Evolutionary conservation across 2,329 filamentous ascomycete species (phyloP).

Genomic region (Penicillium sp.): DNA sequence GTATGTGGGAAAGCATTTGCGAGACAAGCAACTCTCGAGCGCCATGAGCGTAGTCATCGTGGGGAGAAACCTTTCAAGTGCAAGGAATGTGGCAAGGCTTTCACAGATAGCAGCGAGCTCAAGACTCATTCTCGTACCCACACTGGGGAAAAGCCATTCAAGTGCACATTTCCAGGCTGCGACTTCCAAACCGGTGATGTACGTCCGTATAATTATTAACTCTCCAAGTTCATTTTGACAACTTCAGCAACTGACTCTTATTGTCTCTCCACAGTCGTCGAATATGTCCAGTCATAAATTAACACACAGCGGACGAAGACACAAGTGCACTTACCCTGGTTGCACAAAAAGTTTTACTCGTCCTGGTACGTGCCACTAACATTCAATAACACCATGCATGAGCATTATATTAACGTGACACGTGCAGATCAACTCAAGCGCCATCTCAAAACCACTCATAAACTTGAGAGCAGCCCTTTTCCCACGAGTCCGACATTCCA

Average conservation of each 20-base stretch:
- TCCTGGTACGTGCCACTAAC: constrained; percentile 30
- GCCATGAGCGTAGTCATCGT: constrained; percentile 42
- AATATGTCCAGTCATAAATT: constrained; percentile 45
- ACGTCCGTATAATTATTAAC: constrained; percentile 17
- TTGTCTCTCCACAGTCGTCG: constrained; percentile 30
- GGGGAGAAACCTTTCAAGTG: constrained; percentile 43
- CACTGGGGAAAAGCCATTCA: constrained; percentile 42
- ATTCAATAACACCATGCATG: background rate
- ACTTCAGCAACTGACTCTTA: background rate
- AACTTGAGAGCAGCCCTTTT: constrained; percentile 1
- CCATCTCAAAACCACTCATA: constrained; percentile 17
- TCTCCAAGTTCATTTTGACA: background rate
- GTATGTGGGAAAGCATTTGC: constrained; percentile 41
- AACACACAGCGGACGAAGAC: constrained; percentile 40
- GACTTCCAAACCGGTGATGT: constrained; percentile 43
- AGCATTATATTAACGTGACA: background rate
- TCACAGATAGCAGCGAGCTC: constrained; percentile 43
- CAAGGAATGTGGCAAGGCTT: constrained; percentile 38
- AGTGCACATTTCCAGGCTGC: constrained; percentile 40
- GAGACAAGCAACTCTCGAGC: constrained; percentile 40
- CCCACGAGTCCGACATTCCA: background rate
- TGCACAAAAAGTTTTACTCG: constrained; percentile 43
- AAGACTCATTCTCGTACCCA: constrained; percentile 44
- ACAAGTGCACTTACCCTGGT: constrained; percentile 37
- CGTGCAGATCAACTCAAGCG: constrained; percentile 15